Evolutionary conservation across 371 early-diverging fungal species (phyloP).

Genomic region (Lichtheimia hyalospora): DNA sequence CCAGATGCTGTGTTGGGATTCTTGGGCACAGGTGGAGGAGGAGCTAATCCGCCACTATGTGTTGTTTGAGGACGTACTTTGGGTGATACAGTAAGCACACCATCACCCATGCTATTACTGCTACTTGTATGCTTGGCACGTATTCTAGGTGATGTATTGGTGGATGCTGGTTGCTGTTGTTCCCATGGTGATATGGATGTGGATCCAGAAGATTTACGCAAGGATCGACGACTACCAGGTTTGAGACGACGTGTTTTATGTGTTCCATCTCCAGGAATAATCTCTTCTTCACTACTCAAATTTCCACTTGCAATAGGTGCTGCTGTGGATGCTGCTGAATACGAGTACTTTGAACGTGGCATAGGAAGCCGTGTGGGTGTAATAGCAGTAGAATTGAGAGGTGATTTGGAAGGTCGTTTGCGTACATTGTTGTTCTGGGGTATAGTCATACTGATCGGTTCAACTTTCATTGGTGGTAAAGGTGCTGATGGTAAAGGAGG

Average conservation of each 20-base stretch:
- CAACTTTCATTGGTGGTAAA: conserved; percentile 55
- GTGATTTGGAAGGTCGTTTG: conserved; percentile 12
- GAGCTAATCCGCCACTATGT: too few relatives aligned
- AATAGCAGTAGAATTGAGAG: conserved; percentile 6
- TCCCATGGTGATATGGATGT: conserved; percentile 2
- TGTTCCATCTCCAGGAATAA: conserved; percentile 3
- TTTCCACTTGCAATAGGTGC: conserved; percentile 6
- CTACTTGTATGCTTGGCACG: conserved; percentile 12
- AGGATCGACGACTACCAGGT: conserved; percentile 7
- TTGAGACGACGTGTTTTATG: conserved; percentile 7
- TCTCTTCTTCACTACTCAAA: conserved; percentile 22
- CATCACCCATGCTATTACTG: neutral
- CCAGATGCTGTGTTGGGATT: too few relatives aligned
- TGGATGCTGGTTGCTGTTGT: conserved; percentile 4
- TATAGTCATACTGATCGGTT: conserved; percentile 35
- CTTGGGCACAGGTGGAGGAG: too few relatives aligned
- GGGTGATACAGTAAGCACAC: neutral
- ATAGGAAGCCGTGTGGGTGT: conserved; percentile 28
- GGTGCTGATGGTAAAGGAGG: conserved; percentile 36
- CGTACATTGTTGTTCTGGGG: conserved; percentile 7
- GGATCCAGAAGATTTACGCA: conserved; percentile 6
- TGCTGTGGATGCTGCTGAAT: conserved; percentile 4
- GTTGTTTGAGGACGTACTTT: neutral
- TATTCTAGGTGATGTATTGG: conserved; percentile 11
- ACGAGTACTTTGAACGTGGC: neutral